Conservation (phyloP, 257 asterid genomes). For the Scutellaria baicalensis region DNA sequence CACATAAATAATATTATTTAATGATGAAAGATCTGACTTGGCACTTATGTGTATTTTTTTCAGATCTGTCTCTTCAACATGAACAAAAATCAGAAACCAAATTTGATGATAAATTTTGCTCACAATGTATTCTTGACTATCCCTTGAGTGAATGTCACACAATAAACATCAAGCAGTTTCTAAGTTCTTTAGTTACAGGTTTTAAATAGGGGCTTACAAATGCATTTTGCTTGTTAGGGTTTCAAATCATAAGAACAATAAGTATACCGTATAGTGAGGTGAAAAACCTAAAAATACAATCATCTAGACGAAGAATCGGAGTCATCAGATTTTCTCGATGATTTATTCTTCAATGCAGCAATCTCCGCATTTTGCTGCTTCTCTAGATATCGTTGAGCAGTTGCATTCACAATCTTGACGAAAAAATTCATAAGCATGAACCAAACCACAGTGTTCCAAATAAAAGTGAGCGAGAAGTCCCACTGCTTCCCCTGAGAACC, state of each 20-base stretch:
- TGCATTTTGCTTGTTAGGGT: background rate
- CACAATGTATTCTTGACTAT: background rate
- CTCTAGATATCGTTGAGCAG: slow-evolving; percentile 55
- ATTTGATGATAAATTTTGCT: background rate
- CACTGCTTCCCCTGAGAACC: slow-evolving; percentile 47
- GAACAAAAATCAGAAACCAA: background rate
- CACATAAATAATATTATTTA: no score
- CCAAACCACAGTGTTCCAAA: slow-evolving; percentile 75
- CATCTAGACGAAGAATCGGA: slow-evolving; percentile 32
- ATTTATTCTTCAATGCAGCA: slow-evolving; percentile 40
- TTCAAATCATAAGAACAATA: background rate
- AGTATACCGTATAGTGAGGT: background rate
- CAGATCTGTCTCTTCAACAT: no score
- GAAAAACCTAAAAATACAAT: slow-evolving; percentile 4
- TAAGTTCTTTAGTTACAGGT: slow-evolving; percentile 13
- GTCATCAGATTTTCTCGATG: slow-evolving; percentile 26
- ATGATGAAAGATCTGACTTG: no score
- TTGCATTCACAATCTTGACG: slow-evolving; percentile 57
- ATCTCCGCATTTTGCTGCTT: slow-evolving; percentile 55
- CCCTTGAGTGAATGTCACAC: background rate
- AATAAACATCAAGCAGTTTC: background rate
- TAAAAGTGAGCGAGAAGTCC: slow-evolving; percentile 55
- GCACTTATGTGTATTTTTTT: no score
- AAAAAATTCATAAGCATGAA: slow-evolving; percentile 67
- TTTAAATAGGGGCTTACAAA: slow-evolving; percentile 13